phyloP scores from a whole-genome alignment of 441 rosid genomes.

The Viola pubescens region DNA sequence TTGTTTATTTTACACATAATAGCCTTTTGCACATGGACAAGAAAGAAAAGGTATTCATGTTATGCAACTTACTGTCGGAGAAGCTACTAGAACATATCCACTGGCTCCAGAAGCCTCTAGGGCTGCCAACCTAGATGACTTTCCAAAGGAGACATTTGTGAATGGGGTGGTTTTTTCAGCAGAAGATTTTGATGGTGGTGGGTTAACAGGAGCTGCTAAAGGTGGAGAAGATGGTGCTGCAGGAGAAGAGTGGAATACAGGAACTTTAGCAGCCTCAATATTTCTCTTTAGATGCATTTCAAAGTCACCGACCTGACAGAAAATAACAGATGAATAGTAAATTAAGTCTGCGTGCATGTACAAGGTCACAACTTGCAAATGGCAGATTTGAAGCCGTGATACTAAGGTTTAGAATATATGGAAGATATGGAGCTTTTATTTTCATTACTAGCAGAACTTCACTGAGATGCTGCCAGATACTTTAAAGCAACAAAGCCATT shows the following conservation, averaged over 20 bases:
- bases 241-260: constrained; percentile 49
- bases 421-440: not conserved
- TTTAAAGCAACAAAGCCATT: not conserved
- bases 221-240: constrained; percentile 55
- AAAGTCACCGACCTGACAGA: constrained; percentile 69
- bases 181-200: constrained; percentile 41
- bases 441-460: not conserved
- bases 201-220: constrained; percentile 30
- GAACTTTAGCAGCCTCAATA: constrained; percentile 41
- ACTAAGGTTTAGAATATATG: not conserved
- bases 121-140: constrained; percentile 61
- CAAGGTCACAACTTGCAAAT: not conserved
- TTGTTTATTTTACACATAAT: not conserved
- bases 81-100: constrained; percentile 62
- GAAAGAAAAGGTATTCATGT: not conserved
- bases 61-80: constrained; percentile 53
- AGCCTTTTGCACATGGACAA: not conserved
- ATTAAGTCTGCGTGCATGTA: not conserved
- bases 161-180: constrained; percentile 57
- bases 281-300: constrained; percentile 85
- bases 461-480: not conserved
- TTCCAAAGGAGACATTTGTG: constrained; percentile 50
- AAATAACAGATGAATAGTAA: constrained; percentile 10
- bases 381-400: not conserved
- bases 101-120: constrained; percentile 72